A percentile compares a stretch with the other conserved stretches of the same genome.
phyloP scores from a whole-genome alignment of 352 stramenopile species.

The Pythium monospermum region DNA sequence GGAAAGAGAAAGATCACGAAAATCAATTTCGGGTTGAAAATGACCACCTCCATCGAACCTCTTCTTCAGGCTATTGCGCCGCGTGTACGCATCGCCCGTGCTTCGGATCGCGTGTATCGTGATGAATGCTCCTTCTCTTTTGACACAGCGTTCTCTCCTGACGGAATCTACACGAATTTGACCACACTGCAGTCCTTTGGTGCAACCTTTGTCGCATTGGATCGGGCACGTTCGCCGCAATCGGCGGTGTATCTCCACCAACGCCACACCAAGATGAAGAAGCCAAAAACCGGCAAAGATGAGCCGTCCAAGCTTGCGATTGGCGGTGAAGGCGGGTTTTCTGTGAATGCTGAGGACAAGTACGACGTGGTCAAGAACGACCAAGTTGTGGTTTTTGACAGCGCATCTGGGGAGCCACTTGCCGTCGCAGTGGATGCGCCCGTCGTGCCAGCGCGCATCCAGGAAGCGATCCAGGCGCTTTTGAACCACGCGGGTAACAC shows the following conservation, averaged over 20 bases:
- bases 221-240: constrained; percentile 31
- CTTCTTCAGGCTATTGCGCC: constrained; percentile 25
- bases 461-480: constrained; percentile 55
- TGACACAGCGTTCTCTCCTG: constrained; percentile 72
- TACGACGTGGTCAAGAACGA: constrained; percentile 68
- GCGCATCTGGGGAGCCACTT: constrained; percentile 23
- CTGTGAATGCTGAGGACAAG: constrained; percentile 63
- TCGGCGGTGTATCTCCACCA: constrained; percentile 77
- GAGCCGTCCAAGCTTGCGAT: constrained; percentile 93
- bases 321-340: constrained; percentile 94
- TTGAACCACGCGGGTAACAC: constrained; percentile 71
- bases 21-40: background rate
- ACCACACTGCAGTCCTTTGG: constrained; percentile 91
- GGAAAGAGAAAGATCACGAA: background rate
- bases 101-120: constrained; percentile 88
- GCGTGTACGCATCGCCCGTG: constrained; percentile 43
- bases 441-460: constrained; percentile 40
- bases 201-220: constrained; percentile 50
- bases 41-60: background rate
- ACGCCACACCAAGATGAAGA: constrained; percentile 35
- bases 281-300: background rate
- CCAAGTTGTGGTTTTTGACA: constrained; percentile 68
- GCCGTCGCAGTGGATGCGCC: constrained; percentile 26
- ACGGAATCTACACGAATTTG: constrained; percentile 91
- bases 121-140: constrained; percentile 98